phyloP scores from a whole-genome alignment of 305 asterid genomes.

The Fraxinus paxiana region DNA sequence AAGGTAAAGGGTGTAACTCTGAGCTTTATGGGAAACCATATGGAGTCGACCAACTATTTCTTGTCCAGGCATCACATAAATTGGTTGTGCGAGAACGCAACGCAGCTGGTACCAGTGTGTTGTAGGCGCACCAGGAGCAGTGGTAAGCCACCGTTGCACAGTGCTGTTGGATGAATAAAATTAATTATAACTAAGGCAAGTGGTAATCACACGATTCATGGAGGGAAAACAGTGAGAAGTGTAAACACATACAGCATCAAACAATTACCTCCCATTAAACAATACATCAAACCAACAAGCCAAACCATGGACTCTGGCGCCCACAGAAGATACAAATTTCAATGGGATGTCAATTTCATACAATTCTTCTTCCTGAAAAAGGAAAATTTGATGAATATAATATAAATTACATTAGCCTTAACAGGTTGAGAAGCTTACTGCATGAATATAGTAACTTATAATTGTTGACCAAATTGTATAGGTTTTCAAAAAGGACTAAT shows the following conservation, averaged over 20 bases:
- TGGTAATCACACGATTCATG: not conserved
- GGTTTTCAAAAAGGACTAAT: not conserved
- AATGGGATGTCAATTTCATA: slow-evolving; percentile 86
- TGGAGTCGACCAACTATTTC: slow-evolving; percentile 84
- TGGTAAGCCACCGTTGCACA: slow-evolving; percentile 91
- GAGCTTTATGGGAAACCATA: slow-evolving; percentile 93
- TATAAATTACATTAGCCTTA: not conserved
- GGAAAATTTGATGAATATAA: slow-evolving; percentile 6
- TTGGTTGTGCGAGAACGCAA: slow-evolving; percentile 90
- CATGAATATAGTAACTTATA: not conserved
- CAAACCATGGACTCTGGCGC: slow-evolving; percentile 89
- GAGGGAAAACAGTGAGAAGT: not conserved
- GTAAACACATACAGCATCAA: slow-evolving; percentile 8
- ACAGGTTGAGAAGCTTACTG: not conserved
- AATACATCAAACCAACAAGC: slow-evolving; percentile 99
- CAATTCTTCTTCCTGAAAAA: slow-evolving; percentile 82
- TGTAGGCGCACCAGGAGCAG: slow-evolving; percentile 96
- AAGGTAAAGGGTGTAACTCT: slow-evolving; percentile 82
- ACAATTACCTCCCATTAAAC: slow-evolving; percentile 81
- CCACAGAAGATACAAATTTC: slow-evolving; percentile 67
- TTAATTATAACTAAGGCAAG: slow-evolving; percentile 18
- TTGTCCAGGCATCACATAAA: slow-evolving; percentile 98
- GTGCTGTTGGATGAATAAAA: slow-evolving; percentile 45
- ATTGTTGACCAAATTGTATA: not conserved
- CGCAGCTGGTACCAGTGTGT: slow-evolving; percentile 99